Conservation (phyloP, 106 monocot genomes). For the Dioscorea alata region DNA sequence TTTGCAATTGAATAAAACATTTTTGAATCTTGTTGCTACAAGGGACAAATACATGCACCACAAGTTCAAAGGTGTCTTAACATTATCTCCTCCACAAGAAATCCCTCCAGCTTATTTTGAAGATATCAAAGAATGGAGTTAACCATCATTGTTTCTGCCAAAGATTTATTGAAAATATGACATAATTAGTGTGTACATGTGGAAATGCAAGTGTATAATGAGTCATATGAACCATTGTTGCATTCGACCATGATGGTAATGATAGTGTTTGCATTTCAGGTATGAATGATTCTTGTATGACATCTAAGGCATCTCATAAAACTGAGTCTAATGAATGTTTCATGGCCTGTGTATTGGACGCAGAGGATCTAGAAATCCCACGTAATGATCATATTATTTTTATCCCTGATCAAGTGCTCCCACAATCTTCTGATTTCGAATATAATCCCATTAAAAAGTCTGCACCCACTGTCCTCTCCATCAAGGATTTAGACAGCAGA, state of each 20-base stretch:
- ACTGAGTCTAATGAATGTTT: slow-evolving; percentile 19
- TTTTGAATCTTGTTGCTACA: slow-evolving; percentile 26
- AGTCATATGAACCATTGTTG: too few species aligned
- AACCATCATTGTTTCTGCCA: too few species aligned
- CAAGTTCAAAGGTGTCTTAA: slow-evolving; percentile 40
- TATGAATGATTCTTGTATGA: slow-evolving; percentile 7
- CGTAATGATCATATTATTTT: slow-evolving; percentile 51
- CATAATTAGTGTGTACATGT: too few species aligned
- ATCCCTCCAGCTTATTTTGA: slow-evolving; percentile 28
- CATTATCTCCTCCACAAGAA: slow-evolving; percentile 14
- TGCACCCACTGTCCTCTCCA: slow-evolving; percentile 3
- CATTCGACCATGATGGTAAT: slow-evolving; percentile 3
- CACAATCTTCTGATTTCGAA: slow-evolving; percentile 21
- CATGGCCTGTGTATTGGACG: slow-evolving; percentile 50
- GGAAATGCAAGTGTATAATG: too few species aligned
- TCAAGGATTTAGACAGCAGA: slow-evolving; percentile 13
- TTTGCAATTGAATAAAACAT: slow-evolving; percentile 44
- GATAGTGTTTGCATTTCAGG: slow-evolving; percentile 14
- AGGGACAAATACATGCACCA: slow-evolving; percentile 65
- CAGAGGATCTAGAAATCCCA: slow-evolving; percentile 74
- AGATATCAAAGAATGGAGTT: background rate
- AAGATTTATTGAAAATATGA: too few species aligned
- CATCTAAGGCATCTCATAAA: slow-evolving; percentile 12
- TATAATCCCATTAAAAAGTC: background rate
- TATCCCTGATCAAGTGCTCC: slow-evolving; percentile 15